Base-by-base conservation (phyloP, 768 basidiomycete species). In the Suillus subaureus region DNA sequence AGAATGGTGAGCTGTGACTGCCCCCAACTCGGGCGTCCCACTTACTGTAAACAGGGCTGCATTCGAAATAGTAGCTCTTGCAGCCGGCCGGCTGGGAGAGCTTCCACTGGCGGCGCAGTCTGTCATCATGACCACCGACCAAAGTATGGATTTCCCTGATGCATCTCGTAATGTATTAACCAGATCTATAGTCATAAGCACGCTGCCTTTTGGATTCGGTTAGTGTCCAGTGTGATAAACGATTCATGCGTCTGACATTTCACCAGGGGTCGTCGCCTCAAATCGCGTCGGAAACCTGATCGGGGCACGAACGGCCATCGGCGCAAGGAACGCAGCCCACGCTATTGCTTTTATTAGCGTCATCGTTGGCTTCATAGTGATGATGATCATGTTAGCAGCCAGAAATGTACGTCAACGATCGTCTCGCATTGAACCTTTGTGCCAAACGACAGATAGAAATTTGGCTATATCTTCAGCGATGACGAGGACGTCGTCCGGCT, bases 41-140 rank as follows among this genome's bases (percentile, higher is more conserved):
- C 42, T 39, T n/a, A 65, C 51, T 51, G 66, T 55, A 37, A 52
- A 65, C 47, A 91, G 91, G 91, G 89, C 88, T 52, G 89, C 91
- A 0, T 93, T 93, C 68, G 92, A 93, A 72, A 91, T 93, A 45
- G 91, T 93, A 13, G 90, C 92, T 5, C 78, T 93, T 28, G 89
- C 89, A 21, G 92, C 92, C 4, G 92, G 90, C 5, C 82, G 86
- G 23, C 79, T 93, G 4, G 91, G 91, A 8, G 72, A 82, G n/a
- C 73, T 90, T 39, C 79, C 89, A 1, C 81, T 93, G 42, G 90
- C 89, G 4, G 91, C 89, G 2, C 92, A 93, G 69, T 88, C 89
- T 0, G 86, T 91, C 55, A 90, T 92, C 63, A 92, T 92, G 89
- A 92, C 89, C 21, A 85, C 88, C 6, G 92, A 93, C 71, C 90